Base-by-base conservation (phyloP, 805 yeast species). In the Candida maris region DNA sequence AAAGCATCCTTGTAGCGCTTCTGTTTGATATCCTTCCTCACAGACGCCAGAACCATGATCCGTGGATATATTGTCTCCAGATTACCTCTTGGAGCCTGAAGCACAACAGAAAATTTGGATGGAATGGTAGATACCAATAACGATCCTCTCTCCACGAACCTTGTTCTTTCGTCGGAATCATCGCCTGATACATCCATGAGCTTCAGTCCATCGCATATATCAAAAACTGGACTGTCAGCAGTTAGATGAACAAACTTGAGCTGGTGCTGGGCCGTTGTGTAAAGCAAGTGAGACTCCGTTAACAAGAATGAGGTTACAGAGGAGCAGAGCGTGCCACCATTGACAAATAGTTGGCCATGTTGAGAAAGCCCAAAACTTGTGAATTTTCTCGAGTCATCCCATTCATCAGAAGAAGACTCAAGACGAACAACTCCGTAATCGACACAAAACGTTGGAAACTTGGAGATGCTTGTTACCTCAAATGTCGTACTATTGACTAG, bases 11-110 rank as follows among this genome's bases (percentile, higher is more conserved):
- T 66, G 52, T 82, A 93, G 23, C 76, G 65, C 39, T 62, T 67
- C 1, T 67, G 62, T 22, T 71, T 67, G 42, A 93, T 86, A 46
- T 72, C 71, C 22, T 72, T 68, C 46, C 98, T 74, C 18, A 93
- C 94, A 16, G 82, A 93, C 9, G 85, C 73, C 26, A 93, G 65
- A 3, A 91, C 95, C 83, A 93, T 79, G 30, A 93, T 84, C 58
- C 98, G 73, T 10, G 99, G 98, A 52, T 78, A 81, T 14, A 93
- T 84, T 0, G 97, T 88, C 60, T 93, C 99, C 48, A 93, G 65
- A 53, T 93, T 93, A 43, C 99, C 99, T 57, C 99, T 75, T 41
- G 95, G 95, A 4, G 96, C 96, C 59, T 93, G 96, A 35, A 93
- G 67, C 4, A 86, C 79, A 14, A 94, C 88, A 1, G 89, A 73